Percentiles rank a stretch among this genome's conserved stretches.
phyloP scores from a whole-genome alignment of 225 moss, liverwort and hornwort genomes.

The Physcomitrium patens region DNA sequence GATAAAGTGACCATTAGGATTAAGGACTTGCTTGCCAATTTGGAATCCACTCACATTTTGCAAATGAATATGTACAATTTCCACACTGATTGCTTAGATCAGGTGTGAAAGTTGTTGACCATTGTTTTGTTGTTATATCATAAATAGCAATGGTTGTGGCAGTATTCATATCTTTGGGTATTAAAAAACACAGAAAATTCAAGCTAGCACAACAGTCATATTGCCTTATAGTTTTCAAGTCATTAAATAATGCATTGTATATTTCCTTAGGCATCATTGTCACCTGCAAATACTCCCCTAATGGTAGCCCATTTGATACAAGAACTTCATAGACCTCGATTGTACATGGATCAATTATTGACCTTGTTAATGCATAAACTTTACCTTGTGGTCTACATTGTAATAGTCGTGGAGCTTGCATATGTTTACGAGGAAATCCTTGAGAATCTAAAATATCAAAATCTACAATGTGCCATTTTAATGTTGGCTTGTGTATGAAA shows the following conservation, averaged over 20 bases:
- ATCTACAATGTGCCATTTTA: conserved; percentile 34
- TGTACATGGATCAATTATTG: conserved; percentile 22
- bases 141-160: conserved; percentile 12
- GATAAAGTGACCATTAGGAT: not conserved
- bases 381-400: not conserved
- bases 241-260: conserved; percentile 18
- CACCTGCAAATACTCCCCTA: not conserved
- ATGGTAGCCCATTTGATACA: conserved; percentile 27
- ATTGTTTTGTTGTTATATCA: conserved; percentile 6
- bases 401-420: conserved; percentile 28
- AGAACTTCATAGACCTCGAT: conserved; percentile 49
- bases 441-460: conserved; percentile 10
- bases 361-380: conserved; percentile 26
- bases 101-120: conserved; percentile 18
- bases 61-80: conserved; percentile 23
- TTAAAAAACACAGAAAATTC: conserved; percentile 27
- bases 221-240: not conserved
- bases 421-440: conserved; percentile 17
- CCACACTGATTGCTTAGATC: conserved; percentile 6
- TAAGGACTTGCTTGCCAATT: conserved; percentile 30
- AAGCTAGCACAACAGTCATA: conserved; percentile 34
- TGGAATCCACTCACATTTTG: conserved; percentile 28
- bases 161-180: not conserved
- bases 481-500: conserved; percentile 29
- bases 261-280: conserved; percentile 13